Percentiles rank a stretch among this genome's conserved stretches.
phyloP scores from a whole-genome alignment of 108 stramenopile genomes.

The Cyclotella baltica region DNA sequence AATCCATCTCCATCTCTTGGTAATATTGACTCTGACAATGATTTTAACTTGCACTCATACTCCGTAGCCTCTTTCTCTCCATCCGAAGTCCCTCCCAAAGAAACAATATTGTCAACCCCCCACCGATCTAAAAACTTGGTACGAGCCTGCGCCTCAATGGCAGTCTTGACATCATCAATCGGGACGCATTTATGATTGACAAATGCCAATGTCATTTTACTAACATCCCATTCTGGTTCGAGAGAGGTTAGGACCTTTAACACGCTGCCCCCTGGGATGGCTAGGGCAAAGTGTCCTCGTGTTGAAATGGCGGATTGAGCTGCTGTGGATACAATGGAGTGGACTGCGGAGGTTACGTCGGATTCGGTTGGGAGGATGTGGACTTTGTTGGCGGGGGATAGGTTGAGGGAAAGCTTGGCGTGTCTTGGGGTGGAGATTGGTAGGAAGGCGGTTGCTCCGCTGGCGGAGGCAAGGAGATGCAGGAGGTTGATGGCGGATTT shows the following conservation, averaged over 20 bases:
- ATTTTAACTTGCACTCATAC: constrained; percentile 66
- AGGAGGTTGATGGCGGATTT: neutral
- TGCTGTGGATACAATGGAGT: constrained; percentile 43
- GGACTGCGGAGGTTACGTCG: constrained; percentile 52
- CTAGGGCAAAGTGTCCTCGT: constrained; percentile 73
- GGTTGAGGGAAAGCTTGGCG: neutral
- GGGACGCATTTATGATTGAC: constrained; percentile 89
- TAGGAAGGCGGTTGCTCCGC: neutral
- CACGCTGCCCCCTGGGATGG: constrained; percentile 86
- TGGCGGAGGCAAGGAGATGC: neutral
- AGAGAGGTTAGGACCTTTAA: constrained; percentile 69
- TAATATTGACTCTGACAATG: constrained; percentile 43
- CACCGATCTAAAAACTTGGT: constrained; percentile 68
- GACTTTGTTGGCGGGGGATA: constrained; percentile 41
- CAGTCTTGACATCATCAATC: constrained; percentile 59
- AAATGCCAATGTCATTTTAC: constrained; percentile 71
- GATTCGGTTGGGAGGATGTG: constrained; percentile 54
- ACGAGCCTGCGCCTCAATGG: constrained; percentile 82
- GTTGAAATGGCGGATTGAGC: constrained; percentile 65
- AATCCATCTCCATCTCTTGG: constrained; percentile 67
- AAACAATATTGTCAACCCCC: constrained; percentile 57
- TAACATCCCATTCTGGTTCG: constrained; percentile 37
- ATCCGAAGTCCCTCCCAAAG: constrained; percentile 65
- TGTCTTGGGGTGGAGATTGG: neutral
- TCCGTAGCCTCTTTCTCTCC: constrained; percentile 64